Conservation (phyloP, 441 rosid genomes). For the Pelargonium myrrhifolium region DNA sequence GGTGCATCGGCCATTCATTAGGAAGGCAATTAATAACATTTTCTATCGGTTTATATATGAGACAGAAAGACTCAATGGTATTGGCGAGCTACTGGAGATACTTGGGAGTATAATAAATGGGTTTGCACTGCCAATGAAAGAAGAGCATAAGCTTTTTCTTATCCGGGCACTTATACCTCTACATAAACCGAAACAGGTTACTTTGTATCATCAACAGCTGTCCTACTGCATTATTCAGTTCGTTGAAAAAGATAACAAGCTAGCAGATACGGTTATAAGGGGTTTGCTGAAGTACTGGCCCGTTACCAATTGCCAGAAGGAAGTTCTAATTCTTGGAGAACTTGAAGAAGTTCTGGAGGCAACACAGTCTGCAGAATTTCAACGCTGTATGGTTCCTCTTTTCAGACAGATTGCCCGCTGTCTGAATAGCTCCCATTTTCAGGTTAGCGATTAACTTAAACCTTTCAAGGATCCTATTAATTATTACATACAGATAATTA, state of each 20-base stretch:
- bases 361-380: slow-evolving; percentile 81
- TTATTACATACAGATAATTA: background rate
- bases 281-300: slow-evolving; percentile 95
- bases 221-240: slow-evolving; percentile 71
- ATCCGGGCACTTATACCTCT: slow-evolving; percentile 80
- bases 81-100: slow-evolving; percentile 88
- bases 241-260: slow-evolving; percentile 42
- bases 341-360: slow-evolving; percentile 95
- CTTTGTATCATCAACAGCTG: slow-evolving; percentile 75
- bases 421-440: slow-evolving; percentile 85
- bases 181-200: slow-evolving; percentile 79
- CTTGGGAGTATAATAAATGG: slow-evolving; percentile 92
- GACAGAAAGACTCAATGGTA: slow-evolving; percentile 78
- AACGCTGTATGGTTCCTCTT: slow-evolving; percentile 78
- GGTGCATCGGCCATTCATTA: slow-evolving; percentile 42
- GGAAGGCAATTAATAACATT: slow-evolving; percentile 73
- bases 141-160: slow-evolving; percentile 86
- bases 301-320: slow-evolving; percentile 75
- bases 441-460: slow-evolving; percentile 38
- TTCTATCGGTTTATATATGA: slow-evolving; percentile 81
- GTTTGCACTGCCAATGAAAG: slow-evolving; percentile 93
- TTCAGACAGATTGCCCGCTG: slow-evolving; percentile 86
- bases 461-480: slow-evolving; percentile 3
- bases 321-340: slow-evolving; percentile 83
- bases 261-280: slow-evolving; percentile 79